Conservation (phyloP, 1,284 basidiomycete genomes). For the Pseudozyma thailandica region DNA sequence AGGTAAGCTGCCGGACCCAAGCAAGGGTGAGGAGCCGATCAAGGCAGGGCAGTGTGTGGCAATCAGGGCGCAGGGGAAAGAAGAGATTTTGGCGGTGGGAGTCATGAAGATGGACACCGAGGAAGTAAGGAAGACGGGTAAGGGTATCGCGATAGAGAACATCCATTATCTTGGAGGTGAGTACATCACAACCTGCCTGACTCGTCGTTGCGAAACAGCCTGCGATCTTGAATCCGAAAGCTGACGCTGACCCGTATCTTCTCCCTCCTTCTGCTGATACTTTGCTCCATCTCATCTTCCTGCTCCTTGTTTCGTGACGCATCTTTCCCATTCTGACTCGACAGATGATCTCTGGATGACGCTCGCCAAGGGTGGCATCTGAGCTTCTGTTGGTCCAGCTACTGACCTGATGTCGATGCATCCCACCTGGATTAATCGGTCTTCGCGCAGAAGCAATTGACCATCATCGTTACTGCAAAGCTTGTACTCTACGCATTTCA, state of each 20-base stretch:
- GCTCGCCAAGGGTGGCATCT: constrained; percentile 50
- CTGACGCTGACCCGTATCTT: too few relatives aligned
- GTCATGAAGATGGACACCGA: constrained; percentile 84
- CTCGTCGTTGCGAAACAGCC: too few relatives aligned
- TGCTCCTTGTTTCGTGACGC: too few relatives aligned
- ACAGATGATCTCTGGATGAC: constrained; percentile 58
- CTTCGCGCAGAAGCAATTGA: background rate
- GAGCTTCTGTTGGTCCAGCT: background rate
- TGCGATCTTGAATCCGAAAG: too few relatives aligned
- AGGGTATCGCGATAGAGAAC: constrained; percentile 89
- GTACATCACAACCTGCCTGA: background rate
- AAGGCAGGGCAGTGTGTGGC: constrained; percentile 81
- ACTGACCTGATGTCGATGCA: too few relatives aligned
- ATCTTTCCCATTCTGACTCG: too few relatives aligned
- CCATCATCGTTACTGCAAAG: background rate
- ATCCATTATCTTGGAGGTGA: constrained; percentile 88
- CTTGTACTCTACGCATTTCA: constrained; percentile 2
- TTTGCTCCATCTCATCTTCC: background rate
- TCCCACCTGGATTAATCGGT: too few relatives aligned
- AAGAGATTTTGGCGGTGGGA: constrained; percentile 88
- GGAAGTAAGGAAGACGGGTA: constrained; percentile 88
- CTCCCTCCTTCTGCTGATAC: too few relatives aligned
- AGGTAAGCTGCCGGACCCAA: constrained; percentile 80
- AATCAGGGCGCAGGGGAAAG: constrained; percentile 94
- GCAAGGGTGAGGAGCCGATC: constrained; percentile 74